Base-by-base conservation (phyloP, 108 stramenopile genomes). In the Mediolabrus comicus region DNA sequence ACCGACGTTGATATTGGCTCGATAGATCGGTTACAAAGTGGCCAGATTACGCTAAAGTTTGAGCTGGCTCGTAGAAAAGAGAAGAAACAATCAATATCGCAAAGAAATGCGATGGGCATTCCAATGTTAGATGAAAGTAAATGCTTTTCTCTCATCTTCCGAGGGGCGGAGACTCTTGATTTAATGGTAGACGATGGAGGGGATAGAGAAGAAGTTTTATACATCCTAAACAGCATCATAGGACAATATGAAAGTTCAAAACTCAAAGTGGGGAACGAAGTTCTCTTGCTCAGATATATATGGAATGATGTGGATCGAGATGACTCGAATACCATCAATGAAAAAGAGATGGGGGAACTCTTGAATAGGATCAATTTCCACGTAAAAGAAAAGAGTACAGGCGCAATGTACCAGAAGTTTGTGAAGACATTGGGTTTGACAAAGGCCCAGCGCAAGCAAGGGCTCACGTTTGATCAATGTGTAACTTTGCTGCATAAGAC, bases 1-100 rank as follows among this genome's bases (percentile, higher is more conserved):
- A 31, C 66, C 36, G 72, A 70, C 1, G 83, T 94, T 36, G 88
- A 94, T 66, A 77, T 94, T 77, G 89, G 93, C 6, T 77, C 86
- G 7, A 88, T 94, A 67, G 88, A 87, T 71, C 65, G 90, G 36
- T 89, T 94, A 59, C 93, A 90, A 74, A 82, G 88, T 33, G 93
- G 93, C 46, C 85, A 82, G 74, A 78, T 71, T 43, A 87, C 82
- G 1, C 72, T 84, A 25, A 59, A 66, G 38, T 90, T 86, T 80
- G 86, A 87, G 73, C 64, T 67, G 81, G 76, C 72, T 34, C 51
- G 72, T n/a, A 61, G 64, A 75, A 38, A 59, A 56, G 79, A 80
- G 52, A 75, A 58, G 82, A 81, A 76, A 57, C 70, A 70, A 35
- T 41, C 63, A 19, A 58, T 77, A 17, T 30, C 67, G 30, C 65